A percentile compares a stretch with the other conserved stretches of the same genome.
Evolutionary conservation across 805 yeast genomes (phyloP).

Genomic region (Yamadazyma laniorum): DNA sequence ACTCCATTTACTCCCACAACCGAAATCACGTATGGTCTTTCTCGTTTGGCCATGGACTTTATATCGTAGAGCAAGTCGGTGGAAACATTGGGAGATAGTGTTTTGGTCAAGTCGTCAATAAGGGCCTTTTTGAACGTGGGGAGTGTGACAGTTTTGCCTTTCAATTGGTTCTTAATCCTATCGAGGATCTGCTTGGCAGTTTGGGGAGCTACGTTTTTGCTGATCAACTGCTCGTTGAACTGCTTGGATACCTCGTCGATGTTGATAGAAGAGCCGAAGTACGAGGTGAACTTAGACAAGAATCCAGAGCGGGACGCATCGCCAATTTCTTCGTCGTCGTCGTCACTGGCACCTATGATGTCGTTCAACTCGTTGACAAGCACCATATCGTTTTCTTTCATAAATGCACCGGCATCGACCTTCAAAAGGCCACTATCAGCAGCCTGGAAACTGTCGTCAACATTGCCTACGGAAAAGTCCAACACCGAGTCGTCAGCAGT

Average conservation of each 20-base stretch:
- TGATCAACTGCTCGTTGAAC: slow-evolving; percentile 72
- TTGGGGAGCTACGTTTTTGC: slow-evolving; percentile 88
- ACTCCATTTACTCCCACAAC: slow-evolving; percentile 98
- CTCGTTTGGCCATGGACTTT: slow-evolving; percentile 35
- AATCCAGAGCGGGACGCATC: slow-evolving; percentile 15
- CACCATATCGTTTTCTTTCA: slow-evolving; percentile 37
- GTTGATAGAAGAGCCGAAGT: slow-evolving; percentile 41
- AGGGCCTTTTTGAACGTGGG: slow-evolving; percentile 62
- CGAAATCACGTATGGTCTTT: slow-evolving; percentile 85
- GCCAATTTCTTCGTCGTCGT: slow-evolving; percentile 20
- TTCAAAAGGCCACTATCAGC: slow-evolving; percentile 11
- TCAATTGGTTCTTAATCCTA: slow-evolving; percentile 69
- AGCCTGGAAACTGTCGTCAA: slow-evolving; percentile 9
- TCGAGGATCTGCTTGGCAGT: slow-evolving; percentile 73
- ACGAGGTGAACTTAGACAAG: slow-evolving; percentile 34
- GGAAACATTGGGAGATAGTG: slow-evolving; percentile 89
- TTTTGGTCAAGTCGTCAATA: slow-evolving; percentile 67
- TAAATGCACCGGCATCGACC: slow-evolving; percentile 34
- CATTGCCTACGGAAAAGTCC: slow-evolving; percentile 32
- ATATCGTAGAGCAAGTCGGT: slow-evolving; percentile 84
- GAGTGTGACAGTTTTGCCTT: slow-evolving; percentile 71
- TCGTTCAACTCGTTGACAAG: slow-evolving; percentile 41
- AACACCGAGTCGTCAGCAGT: slow-evolving; percentile 20
- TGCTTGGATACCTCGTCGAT: slow-evolving; percentile 62
- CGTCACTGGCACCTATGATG: slow-evolving; percentile 32